Percentiles rank a stretch among this genome's conserved stretches.
Conservation (phyloP, 768 basidiomycete genomes). For the Xerocomellus intermedius region DNA sequence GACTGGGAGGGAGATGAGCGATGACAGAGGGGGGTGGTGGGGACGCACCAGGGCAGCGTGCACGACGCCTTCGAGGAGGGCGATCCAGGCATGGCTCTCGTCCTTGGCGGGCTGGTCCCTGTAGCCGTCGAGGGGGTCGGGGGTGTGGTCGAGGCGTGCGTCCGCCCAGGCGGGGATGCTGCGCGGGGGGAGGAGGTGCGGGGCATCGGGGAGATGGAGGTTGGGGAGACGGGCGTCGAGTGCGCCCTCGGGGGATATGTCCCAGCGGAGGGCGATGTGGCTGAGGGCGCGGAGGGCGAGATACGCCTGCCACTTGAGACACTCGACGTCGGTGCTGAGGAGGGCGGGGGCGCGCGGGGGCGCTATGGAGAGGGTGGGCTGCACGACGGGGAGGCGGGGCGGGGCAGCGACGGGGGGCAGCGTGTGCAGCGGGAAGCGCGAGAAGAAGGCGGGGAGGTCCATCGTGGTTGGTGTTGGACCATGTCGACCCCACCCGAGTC, state of each 20-base stretch:
- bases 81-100: constrained; percentile 81
- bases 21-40: neutral
- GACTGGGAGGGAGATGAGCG: constrained; percentile 35
- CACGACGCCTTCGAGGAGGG: constrained; percentile 72
- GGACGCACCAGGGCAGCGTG: constrained; percentile 70
- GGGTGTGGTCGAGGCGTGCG: constrained; percentile 40
- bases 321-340: constrained; percentile 78
- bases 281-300: constrained; percentile 55
- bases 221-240: constrained; percentile 69
- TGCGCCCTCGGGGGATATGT: constrained; percentile 68
- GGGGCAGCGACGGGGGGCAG: constrained; percentile 37
- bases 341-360: constrained; percentile 40
- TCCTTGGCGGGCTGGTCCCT: constrained; percentile 54
- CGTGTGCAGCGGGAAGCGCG: constrained; percentile 61
- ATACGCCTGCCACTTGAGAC: constrained; percentile 89
- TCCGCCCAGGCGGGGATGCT: constrained; percentile 77
- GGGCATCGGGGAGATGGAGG: constrained; percentile 52
- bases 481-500: constrained; percentile 59
- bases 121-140: constrained; percentile 64
- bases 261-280: constrained; percentile 57
- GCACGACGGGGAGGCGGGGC: constrained; percentile 21
- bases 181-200: constrained; percentile 59
- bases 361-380: constrained; percentile 66
- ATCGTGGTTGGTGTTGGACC: constrained; percentile 24
- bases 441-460: constrained; percentile 47